Evolutionary conservation across 768 basidiomycete genomes (phyloP), one percentile per base, ranked within the genome.

Genomic region (Boletus edulis): DNA sequence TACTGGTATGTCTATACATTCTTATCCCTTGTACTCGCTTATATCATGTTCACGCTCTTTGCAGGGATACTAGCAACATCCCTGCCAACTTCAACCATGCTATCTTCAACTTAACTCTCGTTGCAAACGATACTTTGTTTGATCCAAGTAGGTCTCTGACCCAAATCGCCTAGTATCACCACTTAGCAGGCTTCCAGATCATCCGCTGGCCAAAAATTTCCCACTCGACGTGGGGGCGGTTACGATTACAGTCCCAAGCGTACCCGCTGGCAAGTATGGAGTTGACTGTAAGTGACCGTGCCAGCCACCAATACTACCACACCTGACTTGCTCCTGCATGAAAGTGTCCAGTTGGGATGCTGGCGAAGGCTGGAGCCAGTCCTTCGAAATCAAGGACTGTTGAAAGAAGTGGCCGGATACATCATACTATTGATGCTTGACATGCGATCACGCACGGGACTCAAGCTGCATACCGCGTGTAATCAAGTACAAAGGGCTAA

Each of bases 321-420:
- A 22, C 10, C 56, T 64, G 48, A 62, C 31, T 49, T 20, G 6
- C 38, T 22, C 41, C 40, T 27, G 3, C n/a, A n/a, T n/a, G n/a
- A 5, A 50, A 76, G 73, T 74, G 20, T 62, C 70, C 39, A 72
- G 69, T 24, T n/a, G n/a, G n/a, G 68, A 72, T 42, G 70, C 72
- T 39, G 73, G 66, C n/a, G 59, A 73, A 22, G 22, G 22, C 46
- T 50, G 40, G 46, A 69, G 70, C 62, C 51, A 58, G 0, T 0
- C 24, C 14, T 74, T 75, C 51, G 53, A 54, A 5, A 73, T 74
- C 18, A 15, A n/a, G 1, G 1, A 38, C 27, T 27, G 27, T 27
- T 27, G 27, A 27, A 27, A 7, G 27, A 27, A 27, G 27, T 27
- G 8, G 27, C 27, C 7, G 8, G 8, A 27, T 27, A 27, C 8